A percentile compares a stretch with the other conserved stretches of the same genome.
phyloP scores from a whole-genome alignment of 2,329 filamentous ascomycete genomes.

The Ophioceras dolichostomum region DNA sequence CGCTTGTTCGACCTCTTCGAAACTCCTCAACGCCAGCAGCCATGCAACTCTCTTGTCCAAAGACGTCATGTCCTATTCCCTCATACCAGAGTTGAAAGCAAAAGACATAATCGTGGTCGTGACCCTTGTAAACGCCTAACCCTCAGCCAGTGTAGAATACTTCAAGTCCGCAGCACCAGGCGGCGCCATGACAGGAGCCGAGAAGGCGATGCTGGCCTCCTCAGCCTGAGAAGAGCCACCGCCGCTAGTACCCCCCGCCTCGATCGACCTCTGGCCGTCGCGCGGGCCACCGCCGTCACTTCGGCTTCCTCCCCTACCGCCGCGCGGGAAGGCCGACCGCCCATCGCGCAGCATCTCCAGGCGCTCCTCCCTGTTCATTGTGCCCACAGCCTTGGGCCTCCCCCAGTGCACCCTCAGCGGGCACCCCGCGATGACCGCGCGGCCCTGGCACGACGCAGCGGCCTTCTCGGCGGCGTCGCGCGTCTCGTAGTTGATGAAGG shows the following conservation, averaged over 20 bases:
- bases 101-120: too few relatives aligned
- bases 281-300: constrained; percentile 18
- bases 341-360: constrained; percentile 72
- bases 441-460: constrained; percentile 73
- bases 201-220: constrained; percentile 13
- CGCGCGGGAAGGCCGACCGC: constrained; percentile 40
- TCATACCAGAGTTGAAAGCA: not conserved
- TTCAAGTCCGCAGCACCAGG: constrained; percentile 67
- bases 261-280: constrained; percentile 17
- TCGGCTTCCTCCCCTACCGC: constrained; percentile 19
- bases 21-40: not conserved
- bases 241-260: constrained; percentile 12
- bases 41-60: not conserved
- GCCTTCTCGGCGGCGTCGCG: constrained; percentile 78
- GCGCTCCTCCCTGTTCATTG: constrained; percentile 77
- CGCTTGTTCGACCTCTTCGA: not conserved
- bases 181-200: constrained; percentile 54
- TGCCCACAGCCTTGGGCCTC: constrained; percentile 81
- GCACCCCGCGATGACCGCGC: constrained; percentile 81
- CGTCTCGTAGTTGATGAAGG: constrained; percentile 88
- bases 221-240: constrained; percentile 13
- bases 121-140: constrained; percentile 10
- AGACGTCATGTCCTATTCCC: not conserved
- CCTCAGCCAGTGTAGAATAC: constrained; percentile 75
- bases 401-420: constrained; percentile 88